Evolutionary conservation across 2,329 filamentous ascomycete species (phyloP).

Genomic region (Paraphoma chrysanthemicola): DNA sequence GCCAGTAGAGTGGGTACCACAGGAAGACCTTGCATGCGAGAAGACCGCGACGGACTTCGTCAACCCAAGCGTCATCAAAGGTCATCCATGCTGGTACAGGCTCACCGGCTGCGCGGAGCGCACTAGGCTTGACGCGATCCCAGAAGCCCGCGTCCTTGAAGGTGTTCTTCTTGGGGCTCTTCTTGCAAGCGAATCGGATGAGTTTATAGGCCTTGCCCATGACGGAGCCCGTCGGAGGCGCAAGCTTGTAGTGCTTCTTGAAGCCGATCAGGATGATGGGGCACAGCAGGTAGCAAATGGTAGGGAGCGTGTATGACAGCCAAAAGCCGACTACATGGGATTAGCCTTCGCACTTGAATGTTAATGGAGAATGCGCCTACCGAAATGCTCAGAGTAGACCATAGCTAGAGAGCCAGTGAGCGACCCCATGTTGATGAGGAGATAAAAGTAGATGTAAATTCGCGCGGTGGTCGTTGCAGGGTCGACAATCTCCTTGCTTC

Average conservation of each 20-base stretch:
- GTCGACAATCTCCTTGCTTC: slow-evolving; percentile 68
- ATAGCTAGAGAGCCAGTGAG: slow-evolving; percentile 45
- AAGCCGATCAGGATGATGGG: slow-evolving; percentile 64
- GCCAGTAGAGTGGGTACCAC: slow-evolving; percentile 64
- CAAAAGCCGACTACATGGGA: slow-evolving; percentile 54
- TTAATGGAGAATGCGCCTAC: slow-evolving; percentile 74
- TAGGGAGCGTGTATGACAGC: slow-evolving; percentile 73
- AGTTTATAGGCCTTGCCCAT: slow-evolving; percentile 71
- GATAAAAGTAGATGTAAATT: slow-evolving; percentile 58
- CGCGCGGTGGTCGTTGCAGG: slow-evolving; percentile 70
- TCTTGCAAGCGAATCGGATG: slow-evolving; percentile 56
- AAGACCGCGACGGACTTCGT: slow-evolving; percentile 48
- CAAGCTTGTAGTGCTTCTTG: slow-evolving; percentile 70
- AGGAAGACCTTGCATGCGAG: slow-evolving; percentile 51
- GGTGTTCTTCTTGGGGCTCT: slow-evolving; percentile 26
- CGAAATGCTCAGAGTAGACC: slow-evolving; percentile 50
- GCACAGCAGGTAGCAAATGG: slow-evolving; percentile 66
- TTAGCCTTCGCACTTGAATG: not conserved
- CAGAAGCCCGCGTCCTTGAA: slow-evolving; percentile 57
- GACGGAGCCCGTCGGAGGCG: slow-evolving; percentile 74
- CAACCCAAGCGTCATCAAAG: slow-evolving; percentile 81
- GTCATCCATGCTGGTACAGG: slow-evolving; percentile 74
- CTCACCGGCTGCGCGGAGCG: slow-evolving; percentile 41
- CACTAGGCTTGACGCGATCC: slow-evolving; percentile 68
- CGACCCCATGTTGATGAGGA: slow-evolving; percentile 48